These are phyloP conservation scores for Lachnellula arida DNA, from an alignment of 2,329 filamentous ascomycete species.

Conservation along the genomic window DNA sequence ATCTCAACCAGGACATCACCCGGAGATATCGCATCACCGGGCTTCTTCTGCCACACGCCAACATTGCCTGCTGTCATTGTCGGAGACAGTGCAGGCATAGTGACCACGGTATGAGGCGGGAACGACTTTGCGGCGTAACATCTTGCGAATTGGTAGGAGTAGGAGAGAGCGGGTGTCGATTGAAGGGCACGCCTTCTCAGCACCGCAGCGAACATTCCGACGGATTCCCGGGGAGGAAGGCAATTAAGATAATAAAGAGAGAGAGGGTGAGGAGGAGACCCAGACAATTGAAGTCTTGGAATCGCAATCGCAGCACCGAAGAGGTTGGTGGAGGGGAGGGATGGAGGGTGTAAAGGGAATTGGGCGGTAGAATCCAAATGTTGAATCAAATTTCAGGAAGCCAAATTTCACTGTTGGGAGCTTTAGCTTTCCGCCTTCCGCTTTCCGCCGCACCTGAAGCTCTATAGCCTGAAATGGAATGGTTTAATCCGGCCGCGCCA, in stretches of 20 bases:
- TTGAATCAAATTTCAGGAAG: conserved; percentile 14
- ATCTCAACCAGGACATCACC: conserved; percentile 97
- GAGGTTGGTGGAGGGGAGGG: conserved; percentile 11
- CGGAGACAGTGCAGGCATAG: conserved; percentile 95
- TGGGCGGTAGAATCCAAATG: not conserved
- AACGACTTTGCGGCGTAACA: conserved; percentile 65
- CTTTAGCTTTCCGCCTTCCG: not conserved
- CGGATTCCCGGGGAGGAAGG: conserved; percentile 9
- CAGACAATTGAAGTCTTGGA: conserved; percentile 25
- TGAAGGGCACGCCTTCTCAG: conserved; percentile 58
- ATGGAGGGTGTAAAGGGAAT: not conserved
- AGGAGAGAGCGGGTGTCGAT: conserved; percentile 44
- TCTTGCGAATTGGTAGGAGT: conserved; percentile 54
- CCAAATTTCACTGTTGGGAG: conserved; percentile 12
- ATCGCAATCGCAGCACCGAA: conserved; percentile 17
- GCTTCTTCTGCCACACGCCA: conserved; percentile 96
- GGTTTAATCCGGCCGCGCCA: too few species aligned
- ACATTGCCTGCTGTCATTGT: conserved; percentile 98
- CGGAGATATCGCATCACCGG: conserved; percentile 78
- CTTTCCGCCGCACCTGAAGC: not conserved
- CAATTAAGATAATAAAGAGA: conserved; percentile 16
- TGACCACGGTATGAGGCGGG: conserved; percentile 90
- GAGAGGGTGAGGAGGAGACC: conserved; percentile 14
- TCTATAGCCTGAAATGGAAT: too few species aligned
- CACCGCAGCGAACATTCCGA: conserved; percentile 58